Conservation (phyloP, 2,329 filamentous ascomycete species). For the Aspergillus tubingensis region DNA sequence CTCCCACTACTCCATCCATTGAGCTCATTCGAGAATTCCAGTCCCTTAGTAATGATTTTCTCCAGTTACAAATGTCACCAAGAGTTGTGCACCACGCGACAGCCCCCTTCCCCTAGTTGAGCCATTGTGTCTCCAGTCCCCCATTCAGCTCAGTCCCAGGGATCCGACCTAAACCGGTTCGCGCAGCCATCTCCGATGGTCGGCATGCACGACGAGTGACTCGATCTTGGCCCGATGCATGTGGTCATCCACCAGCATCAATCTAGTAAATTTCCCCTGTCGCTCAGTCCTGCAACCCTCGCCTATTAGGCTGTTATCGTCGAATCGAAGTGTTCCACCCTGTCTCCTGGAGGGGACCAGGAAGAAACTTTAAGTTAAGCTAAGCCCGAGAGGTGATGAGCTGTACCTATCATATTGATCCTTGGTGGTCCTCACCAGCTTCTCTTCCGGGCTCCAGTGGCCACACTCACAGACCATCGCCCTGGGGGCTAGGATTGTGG, state of each 20-base stretch:
- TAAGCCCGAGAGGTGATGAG: constrained; percentile 18
- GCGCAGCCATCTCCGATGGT: neutral
- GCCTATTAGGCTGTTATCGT: neutral
- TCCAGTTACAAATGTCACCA: neutral
- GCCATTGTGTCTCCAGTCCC: neutral
- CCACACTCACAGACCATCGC: neutral
- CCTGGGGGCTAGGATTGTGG: neutral
- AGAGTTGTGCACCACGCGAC: constrained; percentile 9
- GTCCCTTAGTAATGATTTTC: too few relatives aligned
- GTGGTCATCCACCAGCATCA: constrained; percentile 1
- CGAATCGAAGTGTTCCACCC: constrained; percentile 10
- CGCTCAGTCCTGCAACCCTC: constrained; percentile 13
- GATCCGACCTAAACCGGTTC: constrained; percentile 5
- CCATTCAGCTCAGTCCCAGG: neutral
- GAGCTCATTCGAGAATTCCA: too few relatives aligned
- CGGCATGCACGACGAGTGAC: constrained; percentile 1
- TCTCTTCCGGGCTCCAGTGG: neutral
- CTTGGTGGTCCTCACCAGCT: constrained; percentile 5
- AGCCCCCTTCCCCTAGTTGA: neutral
- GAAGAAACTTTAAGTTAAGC: constrained; percentile 18
- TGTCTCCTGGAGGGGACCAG: neutral
- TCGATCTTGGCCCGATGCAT: constrained; percentile 8
- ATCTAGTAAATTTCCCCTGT: constrained; percentile 14
- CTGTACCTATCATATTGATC: constrained; percentile 20
- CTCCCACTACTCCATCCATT: too few relatives aligned